Evolutionary conservation across 2,329 filamentous ascomycete genomes (phyloP).

Genomic region (Fusarium equiseti): DNA sequence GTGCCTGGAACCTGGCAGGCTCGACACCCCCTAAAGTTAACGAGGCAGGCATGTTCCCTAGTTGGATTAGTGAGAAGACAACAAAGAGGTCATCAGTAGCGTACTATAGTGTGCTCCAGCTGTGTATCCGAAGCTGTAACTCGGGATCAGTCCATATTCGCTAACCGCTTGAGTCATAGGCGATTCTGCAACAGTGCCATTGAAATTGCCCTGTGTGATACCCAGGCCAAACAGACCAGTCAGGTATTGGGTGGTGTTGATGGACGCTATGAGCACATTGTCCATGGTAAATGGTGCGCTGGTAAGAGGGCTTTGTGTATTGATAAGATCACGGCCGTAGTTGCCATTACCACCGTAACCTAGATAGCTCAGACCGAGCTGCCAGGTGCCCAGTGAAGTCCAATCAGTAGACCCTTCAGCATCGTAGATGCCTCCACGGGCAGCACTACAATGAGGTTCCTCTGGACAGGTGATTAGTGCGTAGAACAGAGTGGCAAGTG

Average conservation of each 20-base stretch:
- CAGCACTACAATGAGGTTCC: slow-evolving; percentile 65
- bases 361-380: slow-evolving; percentile 70
- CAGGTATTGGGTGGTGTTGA: slow-evolving; percentile 68
- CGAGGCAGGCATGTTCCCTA: slow-evolving; percentile 61
- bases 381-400: slow-evolving; percentile 69
- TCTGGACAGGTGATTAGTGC: slow-evolving; percentile 48
- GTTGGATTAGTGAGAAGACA: slow-evolving; percentile 20
- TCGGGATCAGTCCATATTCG: slow-evolving; percentile 71
- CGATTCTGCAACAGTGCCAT: slow-evolving; percentile 61
- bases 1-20: slow-evolving; percentile 68
- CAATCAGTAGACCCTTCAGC: slow-evolving; percentile 67
- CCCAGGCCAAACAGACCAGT: slow-evolving; percentile 69
- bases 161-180: slow-evolving; percentile 70
- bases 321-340: slow-evolving; percentile 69
- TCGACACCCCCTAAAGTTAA: slow-evolving; percentile 80
- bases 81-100: slow-evolving; percentile 37
- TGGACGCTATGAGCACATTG: slow-evolving; percentile 61
- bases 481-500: background rate
- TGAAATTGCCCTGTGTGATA: slow-evolving; percentile 66
- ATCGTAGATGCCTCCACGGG: slow-evolving; percentile 71
- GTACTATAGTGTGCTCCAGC: slow-evolving; percentile 79
- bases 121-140: slow-evolving; percentile 80
- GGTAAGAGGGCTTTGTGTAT: slow-evolving; percentile 55
- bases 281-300: slow-evolving; percentile 57
- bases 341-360: slow-evolving; percentile 70